Conservation (phyloP, 257 asterid genomes). For the Apocynum venetum region DNA sequence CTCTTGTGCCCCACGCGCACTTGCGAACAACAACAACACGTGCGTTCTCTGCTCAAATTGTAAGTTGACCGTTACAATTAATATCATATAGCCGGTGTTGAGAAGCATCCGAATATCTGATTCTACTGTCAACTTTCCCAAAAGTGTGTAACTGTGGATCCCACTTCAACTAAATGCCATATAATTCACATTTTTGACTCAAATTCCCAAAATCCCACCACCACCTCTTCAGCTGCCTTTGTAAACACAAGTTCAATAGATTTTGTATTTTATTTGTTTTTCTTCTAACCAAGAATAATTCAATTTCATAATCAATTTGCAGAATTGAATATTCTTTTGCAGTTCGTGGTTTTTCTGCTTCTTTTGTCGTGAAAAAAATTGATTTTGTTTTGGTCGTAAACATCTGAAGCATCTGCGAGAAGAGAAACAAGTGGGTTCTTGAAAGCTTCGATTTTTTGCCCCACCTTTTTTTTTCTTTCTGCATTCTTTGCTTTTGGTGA, state of each 20-base stretch:
- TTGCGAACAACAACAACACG: not conserved
- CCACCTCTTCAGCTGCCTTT: not conserved
- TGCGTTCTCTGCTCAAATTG: too few species aligned
- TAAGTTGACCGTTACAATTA: slow-evolving; percentile 2
- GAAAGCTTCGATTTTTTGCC: not conserved
- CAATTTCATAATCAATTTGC: not conserved
- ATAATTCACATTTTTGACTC: not conserved
- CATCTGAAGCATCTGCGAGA: not conserved
- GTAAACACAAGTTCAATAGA: not conserved
- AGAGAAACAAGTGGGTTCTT: slow-evolving; percentile 14
- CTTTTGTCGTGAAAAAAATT: not conserved
- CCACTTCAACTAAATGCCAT: not conserved
- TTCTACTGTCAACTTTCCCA: not conserved
- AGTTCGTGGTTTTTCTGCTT: not conserved
- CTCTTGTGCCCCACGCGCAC: not conserved
- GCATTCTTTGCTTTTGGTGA: not conserved
- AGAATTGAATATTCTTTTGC: not conserved
- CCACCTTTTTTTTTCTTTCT: not conserved
- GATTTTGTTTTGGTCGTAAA: not conserved
- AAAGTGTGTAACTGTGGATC: not conserved
- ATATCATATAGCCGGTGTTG: not conserved
- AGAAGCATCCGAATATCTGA: not conserved
- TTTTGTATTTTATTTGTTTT: not conserved
- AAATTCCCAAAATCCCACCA: not conserved
- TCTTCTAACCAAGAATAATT: not conserved